Percentiles rank a stretch among this genome's conserved stretches.
Conservation (phyloP, 495 filamentous ascomycete species). For the Neurospora hispaniola region DNA sequence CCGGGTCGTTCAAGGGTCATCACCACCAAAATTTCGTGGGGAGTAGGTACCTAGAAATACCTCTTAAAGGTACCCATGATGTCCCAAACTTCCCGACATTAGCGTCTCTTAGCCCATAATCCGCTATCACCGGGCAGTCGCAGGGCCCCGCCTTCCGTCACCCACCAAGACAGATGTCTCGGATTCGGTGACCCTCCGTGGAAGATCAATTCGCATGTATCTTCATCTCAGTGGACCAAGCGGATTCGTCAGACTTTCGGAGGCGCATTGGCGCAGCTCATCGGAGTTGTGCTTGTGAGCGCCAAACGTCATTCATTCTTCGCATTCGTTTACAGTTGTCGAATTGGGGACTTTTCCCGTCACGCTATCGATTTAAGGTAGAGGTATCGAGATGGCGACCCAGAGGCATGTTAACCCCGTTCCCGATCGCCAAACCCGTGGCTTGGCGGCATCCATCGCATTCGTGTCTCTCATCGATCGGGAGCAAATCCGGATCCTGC, state of each 20-base stretch:
- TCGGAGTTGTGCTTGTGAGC: background rate
- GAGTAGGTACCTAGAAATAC: no score
- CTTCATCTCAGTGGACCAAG: background rate
- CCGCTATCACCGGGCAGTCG: background rate
- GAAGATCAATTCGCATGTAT: background rate
- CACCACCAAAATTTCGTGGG: no score
- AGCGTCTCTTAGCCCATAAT: background rate
- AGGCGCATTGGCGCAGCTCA: background rate
- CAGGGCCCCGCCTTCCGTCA: background rate
- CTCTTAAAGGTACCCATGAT: no score
- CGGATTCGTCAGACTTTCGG: background rate
- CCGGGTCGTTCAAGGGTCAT: background rate
- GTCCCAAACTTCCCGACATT: background rate
- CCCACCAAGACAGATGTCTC: background rate
- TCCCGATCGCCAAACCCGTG: background rate
- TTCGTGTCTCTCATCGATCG: background rate
- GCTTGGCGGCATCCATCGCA: background rate
- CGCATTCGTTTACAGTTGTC: background rate
- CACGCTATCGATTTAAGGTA: background rate
- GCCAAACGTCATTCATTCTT: background rate
- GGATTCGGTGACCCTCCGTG: background rate
- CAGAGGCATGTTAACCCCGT: background rate
- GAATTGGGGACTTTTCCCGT: background rate
- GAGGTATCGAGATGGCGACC: background rate
- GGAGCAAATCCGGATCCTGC: background rate